Base-by-base conservation (phyloP, 306 rosid species). In the Myrica gale region DNA sequence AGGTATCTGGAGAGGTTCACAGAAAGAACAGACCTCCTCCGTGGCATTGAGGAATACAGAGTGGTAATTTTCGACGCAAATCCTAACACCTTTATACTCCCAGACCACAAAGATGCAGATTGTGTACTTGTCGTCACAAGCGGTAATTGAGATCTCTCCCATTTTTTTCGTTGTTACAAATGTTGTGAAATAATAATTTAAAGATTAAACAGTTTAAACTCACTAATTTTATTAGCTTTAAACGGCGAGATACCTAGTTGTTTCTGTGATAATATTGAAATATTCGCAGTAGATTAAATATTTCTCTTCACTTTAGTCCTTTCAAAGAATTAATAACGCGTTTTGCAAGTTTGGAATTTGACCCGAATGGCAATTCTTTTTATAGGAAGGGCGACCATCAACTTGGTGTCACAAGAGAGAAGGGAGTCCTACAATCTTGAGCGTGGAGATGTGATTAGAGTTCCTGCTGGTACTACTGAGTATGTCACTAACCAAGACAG, bases 21-120 rank as follows among this genome's bases (percentile, higher is more conserved):
- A 1, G 11, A 58, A 16, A 78, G 76, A 41, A 60, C 84, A 0
- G 76, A 80, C 13, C 74, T 84, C 71, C 75, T 87, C 5, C 74
- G 62, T 3, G 90, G 90, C 43, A 72, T 87, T 37, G 68, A 85
- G 48, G 78, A 82, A 77, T 76, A 82, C 19, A 61, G 88, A 20
- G 48, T 87, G 3, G 76, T 76, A 12, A 44, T 87, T 53, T 53
- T 84, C 3, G 90, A 82, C 51, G 90, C 87, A 13, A 54, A 54
- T 23, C 85, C 90, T 8, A 65, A 77, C 44, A 80, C 88, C 37
- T 84, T 87, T 56, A 77, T 84, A 12, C 50, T 76, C 54, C 88
- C 87, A 4, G 80, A 84, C 79, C 90, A 87, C 45, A 68, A 57
- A 5, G 88, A 87, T 52, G 90, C 87, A 1, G 90, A 87, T 23